A percentile compares a stretch with the other conserved stretches of the same genome.
phyloP scores from a whole-genome alignment of 75 land plant genomes.

The Cryptomeria japonica region DNA sequence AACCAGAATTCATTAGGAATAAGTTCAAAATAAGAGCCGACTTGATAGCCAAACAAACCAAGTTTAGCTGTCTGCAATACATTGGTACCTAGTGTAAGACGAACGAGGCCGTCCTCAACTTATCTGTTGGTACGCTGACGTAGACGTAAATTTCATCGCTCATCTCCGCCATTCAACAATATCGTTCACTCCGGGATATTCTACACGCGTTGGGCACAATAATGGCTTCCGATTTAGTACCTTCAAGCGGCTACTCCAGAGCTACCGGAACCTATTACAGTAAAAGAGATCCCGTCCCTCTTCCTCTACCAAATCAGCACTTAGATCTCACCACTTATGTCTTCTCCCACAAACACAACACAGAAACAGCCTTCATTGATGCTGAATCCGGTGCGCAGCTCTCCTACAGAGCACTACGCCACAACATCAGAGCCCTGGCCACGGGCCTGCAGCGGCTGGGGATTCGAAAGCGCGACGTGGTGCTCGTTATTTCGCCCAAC shows the following conservation, averaged over 20 bases:
- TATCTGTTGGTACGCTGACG: too few relatives aligned
- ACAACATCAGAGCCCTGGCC: constrained; percentile 31
- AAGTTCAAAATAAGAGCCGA: too few relatives aligned
- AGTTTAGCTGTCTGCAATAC: background rate
- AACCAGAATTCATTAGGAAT: too few relatives aligned
- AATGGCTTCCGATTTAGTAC: constrained; percentile 5
- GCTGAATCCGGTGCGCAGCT: constrained; percentile 29
- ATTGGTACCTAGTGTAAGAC: too few relatives aligned
- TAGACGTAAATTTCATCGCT: too few relatives aligned
- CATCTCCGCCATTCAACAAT: too few relatives aligned
- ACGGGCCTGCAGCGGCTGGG: constrained; percentile 23
- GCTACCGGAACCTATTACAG: constrained; percentile 50
- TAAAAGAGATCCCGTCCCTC: constrained; percentile 35
- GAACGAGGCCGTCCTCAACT: too few relatives aligned
- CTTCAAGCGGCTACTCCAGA: constrained; percentile 46
- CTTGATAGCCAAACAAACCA: background rate
- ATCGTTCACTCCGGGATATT: background rate
- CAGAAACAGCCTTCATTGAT: constrained; percentile 46
- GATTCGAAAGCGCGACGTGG: constrained; percentile 41
- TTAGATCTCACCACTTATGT: constrained; percentile 31
- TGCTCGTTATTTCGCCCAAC: constrained; percentile 56
- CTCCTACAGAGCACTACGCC: constrained; percentile 44
- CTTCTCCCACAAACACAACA: constrained; percentile 30
- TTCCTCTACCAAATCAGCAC: constrained; percentile 28
- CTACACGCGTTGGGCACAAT: too few relatives aligned